phyloP scores from a whole-genome alignment of 192 early-diverging fungal species.

The Spizellomyces sp. region DNA sequence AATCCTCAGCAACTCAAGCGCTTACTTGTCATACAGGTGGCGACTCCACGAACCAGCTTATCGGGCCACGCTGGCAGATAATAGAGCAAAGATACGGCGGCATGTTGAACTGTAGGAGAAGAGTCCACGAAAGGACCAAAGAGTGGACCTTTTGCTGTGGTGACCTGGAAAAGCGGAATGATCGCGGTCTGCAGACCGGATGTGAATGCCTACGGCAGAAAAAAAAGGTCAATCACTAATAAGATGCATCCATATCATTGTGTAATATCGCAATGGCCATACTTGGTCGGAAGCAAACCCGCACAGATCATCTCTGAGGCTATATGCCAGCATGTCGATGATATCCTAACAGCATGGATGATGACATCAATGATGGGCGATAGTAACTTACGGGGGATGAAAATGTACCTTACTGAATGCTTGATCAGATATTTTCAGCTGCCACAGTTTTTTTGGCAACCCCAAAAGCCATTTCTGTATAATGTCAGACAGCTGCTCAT shows the following conservation, averaged over 20 bases:
- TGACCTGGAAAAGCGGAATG: constrained; percentile 22
- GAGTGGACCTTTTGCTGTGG: constrained; percentile 19
- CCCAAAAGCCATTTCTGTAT: constrained; percentile 7
- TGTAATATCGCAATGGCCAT: neutral
- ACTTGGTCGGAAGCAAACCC: constrained; percentile 5
- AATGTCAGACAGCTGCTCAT: neutral
- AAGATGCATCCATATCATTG: too few relatives aligned
- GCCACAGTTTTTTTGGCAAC: constrained; percentile 30
- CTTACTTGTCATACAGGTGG: neutral
- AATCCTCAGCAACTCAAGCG: too few relatives aligned
- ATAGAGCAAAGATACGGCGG: constrained; percentile 10
- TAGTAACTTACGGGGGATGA: neutral
- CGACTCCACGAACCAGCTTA: constrained; percentile 24
- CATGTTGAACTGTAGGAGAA: neutral
- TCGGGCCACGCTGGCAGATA: constrained; percentile 26
- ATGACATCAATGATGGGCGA: neutral
- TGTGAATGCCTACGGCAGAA: neutral
- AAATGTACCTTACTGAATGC: constrained; percentile 20
- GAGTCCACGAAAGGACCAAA: constrained; percentile 30
- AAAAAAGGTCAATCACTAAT: too few relatives aligned
- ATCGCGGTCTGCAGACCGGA: constrained; percentile 1
- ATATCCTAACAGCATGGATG: constrained; percentile 14
- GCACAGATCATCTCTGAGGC: constrained; percentile 5
- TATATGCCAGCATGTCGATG: constrained; percentile 13
- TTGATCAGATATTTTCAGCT: constrained; percentile 18